phyloP scores from a whole-genome alignment of 2,329 filamentous ascomycete genomes.

The Diaporthe citrichinensis region DNA sequence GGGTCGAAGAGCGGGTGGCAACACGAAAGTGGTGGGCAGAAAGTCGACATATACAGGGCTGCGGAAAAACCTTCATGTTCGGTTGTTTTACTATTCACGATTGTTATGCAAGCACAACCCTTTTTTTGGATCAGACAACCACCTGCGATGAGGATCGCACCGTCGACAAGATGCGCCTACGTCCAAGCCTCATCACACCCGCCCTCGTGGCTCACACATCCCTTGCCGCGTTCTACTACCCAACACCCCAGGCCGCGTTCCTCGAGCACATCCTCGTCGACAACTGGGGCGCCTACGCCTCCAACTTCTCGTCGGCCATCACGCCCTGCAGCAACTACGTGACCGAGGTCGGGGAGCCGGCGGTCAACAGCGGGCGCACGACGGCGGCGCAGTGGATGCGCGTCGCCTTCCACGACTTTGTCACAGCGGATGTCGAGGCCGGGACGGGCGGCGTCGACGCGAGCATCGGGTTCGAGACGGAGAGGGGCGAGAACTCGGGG shows the following conservation, averaged over 20 bases:
- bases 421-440: constrained; percentile 45
- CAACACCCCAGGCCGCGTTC: not conserved
- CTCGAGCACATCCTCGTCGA: constrained; percentile 33
- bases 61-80: not conserved
- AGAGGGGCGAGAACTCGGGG: constrained; percentile 47
- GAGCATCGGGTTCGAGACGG: constrained; percentile 49
- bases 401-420: constrained; percentile 49
- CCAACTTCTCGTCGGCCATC: constrained; percentile 33
- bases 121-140: too few relatives aligned
- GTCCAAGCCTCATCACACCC: not conserved
- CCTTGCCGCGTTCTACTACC: constrained; percentile 21
- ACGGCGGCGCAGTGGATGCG: constrained; percentile 46
- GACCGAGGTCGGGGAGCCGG: constrained; percentile 18
- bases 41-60: not conserved
- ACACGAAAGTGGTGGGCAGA: not conserved
- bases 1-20: not conserved
- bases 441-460: constrained; percentile 50
- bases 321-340: constrained; percentile 30
- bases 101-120: not conserved
- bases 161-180: not conserved
- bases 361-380: constrained; percentile 16
- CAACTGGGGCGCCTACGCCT: constrained; percentile 28
- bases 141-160: not conserved
- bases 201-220: not conserved
- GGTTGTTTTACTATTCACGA: accelerated